Evolutionary conservation across 1,139 yeast species (phyloP).

Genomic region (Yamadazyma diospyri): DNA sequence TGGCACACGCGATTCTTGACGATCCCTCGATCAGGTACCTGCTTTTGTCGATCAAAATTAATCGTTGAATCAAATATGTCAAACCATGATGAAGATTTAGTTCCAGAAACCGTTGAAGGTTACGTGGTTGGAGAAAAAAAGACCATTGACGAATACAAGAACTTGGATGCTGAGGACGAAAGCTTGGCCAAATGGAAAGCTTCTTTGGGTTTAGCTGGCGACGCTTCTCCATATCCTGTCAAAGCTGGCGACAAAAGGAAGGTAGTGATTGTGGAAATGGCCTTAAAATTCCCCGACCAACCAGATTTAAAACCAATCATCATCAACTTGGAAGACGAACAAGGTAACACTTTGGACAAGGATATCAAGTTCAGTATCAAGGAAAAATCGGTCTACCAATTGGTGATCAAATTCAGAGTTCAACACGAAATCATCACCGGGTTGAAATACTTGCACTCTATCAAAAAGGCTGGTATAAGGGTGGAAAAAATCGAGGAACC

Average conservation of each 20-base stretch:
- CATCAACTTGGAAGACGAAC: constrained; percentile 59
- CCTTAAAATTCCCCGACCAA: constrained; percentile 59
- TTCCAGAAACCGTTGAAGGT: constrained; percentile 61
- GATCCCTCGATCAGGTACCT: too few relatives aligned
- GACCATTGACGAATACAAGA: constrained; percentile 79
- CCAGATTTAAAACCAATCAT: constrained; percentile 57
- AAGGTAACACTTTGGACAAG: constrained; percentile 45
- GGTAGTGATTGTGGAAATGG: constrained; percentile 77
- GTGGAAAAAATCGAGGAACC: constrained; percentile 88
- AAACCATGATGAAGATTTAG: constrained; percentile 50
- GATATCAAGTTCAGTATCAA: constrained; percentile 69
- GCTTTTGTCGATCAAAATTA: too few relatives aligned
- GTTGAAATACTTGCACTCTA: constrained; percentile 76
- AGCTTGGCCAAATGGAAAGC: constrained; percentile 91
- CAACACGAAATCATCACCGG: constrained; percentile 94
- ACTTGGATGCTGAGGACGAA: constrained; percentile 87
- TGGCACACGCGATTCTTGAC: too few relatives aligned
- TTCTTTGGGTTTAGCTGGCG: constrained; percentile 67
- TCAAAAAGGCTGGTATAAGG: constrained; percentile 83
- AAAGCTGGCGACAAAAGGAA: constrained; percentile 69
- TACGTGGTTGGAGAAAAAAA: constrained; percentile 83
- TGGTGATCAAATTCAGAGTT: constrained; percentile 74
- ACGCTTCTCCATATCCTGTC: constrained; percentile 58
- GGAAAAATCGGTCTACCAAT: constrained; percentile 72
- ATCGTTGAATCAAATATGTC: constrained; percentile 10